Conservation (phyloP, 2,329 filamentous ascomycete species). For the Diaporthe australafricana region DNA sequence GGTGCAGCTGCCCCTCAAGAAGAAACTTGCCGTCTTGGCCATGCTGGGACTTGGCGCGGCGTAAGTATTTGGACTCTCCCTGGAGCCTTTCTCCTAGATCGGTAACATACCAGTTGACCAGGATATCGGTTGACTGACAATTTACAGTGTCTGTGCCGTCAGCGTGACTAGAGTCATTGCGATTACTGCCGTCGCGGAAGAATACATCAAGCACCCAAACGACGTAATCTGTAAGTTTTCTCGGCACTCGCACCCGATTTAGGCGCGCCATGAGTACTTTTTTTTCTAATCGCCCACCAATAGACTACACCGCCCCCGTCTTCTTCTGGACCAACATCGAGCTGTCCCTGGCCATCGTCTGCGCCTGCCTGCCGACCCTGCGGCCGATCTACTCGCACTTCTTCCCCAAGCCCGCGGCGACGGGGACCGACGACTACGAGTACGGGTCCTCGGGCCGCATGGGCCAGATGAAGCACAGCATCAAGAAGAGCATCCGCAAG, state of each 20-base stretch:
- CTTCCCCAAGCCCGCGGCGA: slow-evolving; percentile 24
- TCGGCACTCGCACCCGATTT: too few species aligned
- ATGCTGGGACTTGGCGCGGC: slow-evolving; percentile 10
- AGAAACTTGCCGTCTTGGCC: slow-evolving; percentile 3
- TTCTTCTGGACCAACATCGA: slow-evolving; percentile 27
- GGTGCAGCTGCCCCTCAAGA: not conserved
- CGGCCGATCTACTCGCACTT: slow-evolving; percentile 22
- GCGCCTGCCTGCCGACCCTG: slow-evolving; percentile 16
- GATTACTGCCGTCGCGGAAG: not conserved
- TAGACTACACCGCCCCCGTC: slow-evolving; percentile 4
- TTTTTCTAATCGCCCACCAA: not conserved
- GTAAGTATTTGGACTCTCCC: not conserved
- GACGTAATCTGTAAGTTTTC: not conserved
- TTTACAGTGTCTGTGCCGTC: slow-evolving; percentile 8
- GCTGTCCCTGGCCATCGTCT: slow-evolving; percentile 20
- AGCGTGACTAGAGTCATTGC: slow-evolving; percentile 9
- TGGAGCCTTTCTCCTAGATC: not conserved
- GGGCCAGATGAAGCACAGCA: not conserved
- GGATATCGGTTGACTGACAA: not conserved
- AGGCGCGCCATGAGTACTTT: not conserved
- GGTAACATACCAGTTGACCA: too few species aligned
- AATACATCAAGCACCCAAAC: slow-evolving; percentile 5
- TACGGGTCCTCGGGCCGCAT: slow-evolving; percentile 17
- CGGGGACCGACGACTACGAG: slow-evolving; percentile 7
- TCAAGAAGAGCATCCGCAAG: slow-evolving; percentile 18